These are phyloP conservation scores for Cystobasidium ongulense DNA, from an alignment of 768 basidiomycete genomes.

Conservation along the genomic window DNA sequence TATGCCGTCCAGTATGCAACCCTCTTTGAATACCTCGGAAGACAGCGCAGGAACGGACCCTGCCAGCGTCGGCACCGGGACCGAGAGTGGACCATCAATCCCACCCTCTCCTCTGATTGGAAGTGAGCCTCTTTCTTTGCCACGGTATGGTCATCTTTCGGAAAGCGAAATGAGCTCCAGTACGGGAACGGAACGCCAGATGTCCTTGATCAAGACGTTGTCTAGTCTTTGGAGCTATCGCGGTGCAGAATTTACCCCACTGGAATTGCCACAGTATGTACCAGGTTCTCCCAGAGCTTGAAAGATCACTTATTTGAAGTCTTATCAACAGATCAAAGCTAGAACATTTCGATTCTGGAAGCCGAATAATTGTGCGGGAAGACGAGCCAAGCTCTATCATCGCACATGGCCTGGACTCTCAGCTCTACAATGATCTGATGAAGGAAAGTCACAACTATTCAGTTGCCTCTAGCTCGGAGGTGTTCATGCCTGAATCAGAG, in stretches of 20 bases:
- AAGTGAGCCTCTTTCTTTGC: not conserved
- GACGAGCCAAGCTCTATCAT: constrained; percentile 98
- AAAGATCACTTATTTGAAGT: not conserved
- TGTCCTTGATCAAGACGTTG: constrained; percentile 65
- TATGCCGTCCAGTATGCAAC: not conserved
- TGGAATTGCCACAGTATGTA: constrained; percentile 54
- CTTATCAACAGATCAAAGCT: constrained; percentile 37
- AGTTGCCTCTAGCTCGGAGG: constrained; percentile 62
- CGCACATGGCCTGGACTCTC: constrained; percentile 65
- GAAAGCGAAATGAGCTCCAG: constrained; percentile 48
- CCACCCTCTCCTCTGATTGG: constrained; percentile 35
- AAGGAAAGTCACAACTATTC: constrained; percentile 53
- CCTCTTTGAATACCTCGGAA: constrained; percentile 5
- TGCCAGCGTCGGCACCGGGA: not conserved
- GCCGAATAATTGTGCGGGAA: constrained; percentile 85
- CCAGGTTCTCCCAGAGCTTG: constrained; percentile 54
- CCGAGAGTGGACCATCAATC: constrained; percentile 31
- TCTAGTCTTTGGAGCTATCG: constrained; percentile 68
- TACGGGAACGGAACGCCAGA: constrained; percentile 58
- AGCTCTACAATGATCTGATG: constrained; percentile 50
- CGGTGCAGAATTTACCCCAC: constrained; percentile 52
- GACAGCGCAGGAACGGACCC: constrained; percentile 7
- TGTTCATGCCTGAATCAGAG: constrained; percentile 84
- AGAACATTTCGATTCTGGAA: constrained; percentile 90
- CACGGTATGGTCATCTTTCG: constrained; percentile 17